phyloP scores from a whole-genome alignment of 1,139 yeast species.

The Blastobotrys niveus region DNA sequence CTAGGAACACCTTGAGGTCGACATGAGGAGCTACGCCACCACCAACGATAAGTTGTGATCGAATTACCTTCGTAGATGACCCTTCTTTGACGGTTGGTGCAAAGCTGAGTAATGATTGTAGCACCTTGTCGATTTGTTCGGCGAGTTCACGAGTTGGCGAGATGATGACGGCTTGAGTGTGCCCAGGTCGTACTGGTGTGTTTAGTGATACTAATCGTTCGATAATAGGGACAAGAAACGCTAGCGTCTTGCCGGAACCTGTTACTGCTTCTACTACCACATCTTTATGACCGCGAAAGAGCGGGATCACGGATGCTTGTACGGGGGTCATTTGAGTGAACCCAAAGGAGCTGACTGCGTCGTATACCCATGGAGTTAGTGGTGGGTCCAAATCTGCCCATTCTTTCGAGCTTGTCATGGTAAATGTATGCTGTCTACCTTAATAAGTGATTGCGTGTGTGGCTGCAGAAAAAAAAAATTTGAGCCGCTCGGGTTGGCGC shows the following conservation, averaged over 20 bases:
- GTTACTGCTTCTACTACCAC: slow-evolving; percentile 95
- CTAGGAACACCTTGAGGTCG: slow-evolving; percentile 57
- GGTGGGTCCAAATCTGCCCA: slow-evolving; percentile 29
- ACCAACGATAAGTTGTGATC: slow-evolving; percentile 74
- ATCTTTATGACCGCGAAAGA: slow-evolving; percentile 82
- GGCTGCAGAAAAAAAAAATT: slow-evolving; percentile 1
- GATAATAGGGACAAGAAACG: slow-evolving; percentile 77
- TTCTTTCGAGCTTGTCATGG: slow-evolving; percentile 23
- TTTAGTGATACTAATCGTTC: slow-evolving; percentile 48
- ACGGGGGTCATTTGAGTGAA: slow-evolving; percentile 90
- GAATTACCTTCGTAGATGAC: slow-evolving; percentile 33
- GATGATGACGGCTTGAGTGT: slow-evolving; percentile 63
- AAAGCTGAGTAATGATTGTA: slow-evolving; percentile 52
- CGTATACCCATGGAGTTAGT: slow-evolving; percentile 35
- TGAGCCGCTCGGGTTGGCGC: too few species aligned
- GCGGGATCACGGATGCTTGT: slow-evolving; percentile 91
- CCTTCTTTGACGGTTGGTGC: slow-evolving; percentile 45
- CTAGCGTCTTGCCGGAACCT: slow-evolving; percentile 92
- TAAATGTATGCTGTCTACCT: not conserved
- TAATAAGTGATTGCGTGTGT: not conserved
- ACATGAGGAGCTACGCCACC: slow-evolving; percentile 64
- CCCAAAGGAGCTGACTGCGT: slow-evolving; percentile 69
- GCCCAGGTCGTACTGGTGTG: slow-evolving; percentile 39
- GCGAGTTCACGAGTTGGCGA: slow-evolving; percentile 95
- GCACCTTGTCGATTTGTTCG: slow-evolving; percentile 67